phyloP scores from a whole-genome alignment of 176 grass and related monocot species.

The Oryza meyeriana region DNA sequence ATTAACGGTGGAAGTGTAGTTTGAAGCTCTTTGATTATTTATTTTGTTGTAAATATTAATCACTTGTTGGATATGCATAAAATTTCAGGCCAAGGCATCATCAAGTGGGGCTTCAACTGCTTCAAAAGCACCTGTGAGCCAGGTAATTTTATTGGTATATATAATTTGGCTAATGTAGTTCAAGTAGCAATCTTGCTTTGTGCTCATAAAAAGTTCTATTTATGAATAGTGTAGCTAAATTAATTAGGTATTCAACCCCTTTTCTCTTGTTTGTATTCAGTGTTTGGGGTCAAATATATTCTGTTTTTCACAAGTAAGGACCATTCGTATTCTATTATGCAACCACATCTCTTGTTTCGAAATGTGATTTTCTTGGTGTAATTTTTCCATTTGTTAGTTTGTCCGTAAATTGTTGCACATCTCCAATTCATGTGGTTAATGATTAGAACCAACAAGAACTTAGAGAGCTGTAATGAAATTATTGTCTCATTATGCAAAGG shows the following conservation, averaged over 20 bases:
- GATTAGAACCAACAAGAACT: background rate
- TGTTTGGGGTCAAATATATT: background rate
- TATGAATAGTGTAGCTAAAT: background rate
- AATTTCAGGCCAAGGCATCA: slow-evolving; percentile 61
- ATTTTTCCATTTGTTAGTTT: background rate
- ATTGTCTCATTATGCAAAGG: background rate
- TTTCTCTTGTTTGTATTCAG: background rate
- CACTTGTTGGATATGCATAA: slow-evolving; percentile 7
- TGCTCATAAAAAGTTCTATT: background rate
- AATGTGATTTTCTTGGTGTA: background rate
- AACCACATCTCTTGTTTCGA: background rate
- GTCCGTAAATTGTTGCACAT: background rate
- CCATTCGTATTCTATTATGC: background rate
- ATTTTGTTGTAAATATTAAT: slow-evolving; percentile 22
- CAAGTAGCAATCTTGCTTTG: background rate
- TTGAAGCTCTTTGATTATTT: background rate
- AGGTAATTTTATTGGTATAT: slow-evolving; percentile 25
- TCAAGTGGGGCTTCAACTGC: slow-evolving; percentile 64
- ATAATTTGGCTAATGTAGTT: background rate
- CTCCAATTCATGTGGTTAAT: background rate
- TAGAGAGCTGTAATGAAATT: background rate
- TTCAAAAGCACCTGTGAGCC: slow-evolving; percentile 45
- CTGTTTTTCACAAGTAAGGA: background rate
- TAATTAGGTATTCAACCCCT: background rate
- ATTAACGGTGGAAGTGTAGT: background rate